Base-by-base conservation (phyloP, 73 alveolate genomes). In the Paramecium sexaurelia region DNA sequence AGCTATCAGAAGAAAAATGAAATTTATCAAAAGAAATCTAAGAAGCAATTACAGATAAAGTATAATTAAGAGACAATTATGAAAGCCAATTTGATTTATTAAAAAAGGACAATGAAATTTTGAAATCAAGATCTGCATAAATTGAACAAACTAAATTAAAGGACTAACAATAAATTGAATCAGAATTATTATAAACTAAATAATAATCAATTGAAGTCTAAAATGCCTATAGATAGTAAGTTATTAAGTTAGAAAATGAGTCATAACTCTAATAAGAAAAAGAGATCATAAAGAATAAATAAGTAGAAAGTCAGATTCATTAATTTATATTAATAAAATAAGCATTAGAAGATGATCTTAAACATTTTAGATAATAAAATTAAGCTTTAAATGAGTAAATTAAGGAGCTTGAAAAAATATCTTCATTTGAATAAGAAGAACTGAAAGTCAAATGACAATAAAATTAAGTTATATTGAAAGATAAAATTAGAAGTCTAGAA, bases 361-460 rank as follows among this genome's bases (percentile, higher is more conserved):
- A 73, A 39, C 57, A 73, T 36, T 73, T 39, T 10, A 73, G 55
- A 73, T 36, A 33, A n/a, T 33, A 73, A 24, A 73, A 36, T 17
- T 73, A 35, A 33, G 35, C 36, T 73, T 39, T 73, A 73, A 36
- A 20, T n/a, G 55, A 73, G 15, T n/a, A 78, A 40, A 29, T 73
- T 13, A 33, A n/a, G 6, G 71, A 43, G 19, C 10, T 78, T 13
- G 68, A 43, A 19, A 41, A 45, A 15, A 22, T 78, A 41, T 45
- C 29, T 13, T 22, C 29, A 43, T 39, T 78, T 22, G 71, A 78
- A 5, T 29, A 20, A 7, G 90, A 40, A 40, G 71, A 73, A 73
- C 15, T 36, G 55, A 73, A 73, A 73, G 87, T 73, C n/a, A 43
- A 78, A 43, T 78, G 7, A 32, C 26, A 61, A 61, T 61, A 61